phyloP scores from a whole-genome alignment of 441 rosid species.

The Populus hybrid region DNA sequence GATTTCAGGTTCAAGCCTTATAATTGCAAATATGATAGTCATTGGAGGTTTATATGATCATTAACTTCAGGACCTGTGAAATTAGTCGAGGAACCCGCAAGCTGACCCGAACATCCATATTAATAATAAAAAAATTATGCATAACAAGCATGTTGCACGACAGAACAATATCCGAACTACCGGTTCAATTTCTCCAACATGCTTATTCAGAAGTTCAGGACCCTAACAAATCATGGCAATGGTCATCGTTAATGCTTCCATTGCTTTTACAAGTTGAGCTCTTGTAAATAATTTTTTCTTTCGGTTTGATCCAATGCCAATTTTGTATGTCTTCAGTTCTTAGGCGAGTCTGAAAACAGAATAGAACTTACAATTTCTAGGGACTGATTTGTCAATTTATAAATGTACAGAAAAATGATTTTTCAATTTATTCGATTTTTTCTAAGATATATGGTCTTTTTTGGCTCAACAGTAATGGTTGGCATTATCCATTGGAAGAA shows the following conservation, averaged over 20 bases:
- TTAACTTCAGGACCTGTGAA: too few species aligned
- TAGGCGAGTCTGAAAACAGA: not conserved
- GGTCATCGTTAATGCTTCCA: not conserved
- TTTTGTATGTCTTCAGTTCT: conserved; percentile 8
- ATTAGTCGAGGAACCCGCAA: too few species aligned
- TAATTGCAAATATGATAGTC: too few species aligned
- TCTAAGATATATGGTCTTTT: too few species aligned
- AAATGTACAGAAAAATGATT: conserved; percentile 18
- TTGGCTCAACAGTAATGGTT: too few species aligned
- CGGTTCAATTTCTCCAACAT: conserved; percentile 94
- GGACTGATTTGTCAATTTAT: not conserved
- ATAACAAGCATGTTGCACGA: conserved; percentile 62
- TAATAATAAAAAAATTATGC: too few species aligned
- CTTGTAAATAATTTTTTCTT: not conserved
- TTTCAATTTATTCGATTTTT: too few species aligned
- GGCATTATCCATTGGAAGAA: too few species aligned
- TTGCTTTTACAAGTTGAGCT: too few species aligned
- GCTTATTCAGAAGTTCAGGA: conserved; percentile 83
- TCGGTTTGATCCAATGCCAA: conserved; percentile 8
- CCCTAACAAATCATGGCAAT: conserved; percentile 45
- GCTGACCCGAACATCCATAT: too few species aligned
- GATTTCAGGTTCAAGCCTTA: too few species aligned
- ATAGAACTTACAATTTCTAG: not conserved
- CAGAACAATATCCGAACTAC: conserved; percentile 75
- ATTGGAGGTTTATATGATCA: too few species aligned